Evolutionary conservation across 768 basidiomycete genomes (phyloP).

Genomic region (Hydnum rufescens): DNA sequence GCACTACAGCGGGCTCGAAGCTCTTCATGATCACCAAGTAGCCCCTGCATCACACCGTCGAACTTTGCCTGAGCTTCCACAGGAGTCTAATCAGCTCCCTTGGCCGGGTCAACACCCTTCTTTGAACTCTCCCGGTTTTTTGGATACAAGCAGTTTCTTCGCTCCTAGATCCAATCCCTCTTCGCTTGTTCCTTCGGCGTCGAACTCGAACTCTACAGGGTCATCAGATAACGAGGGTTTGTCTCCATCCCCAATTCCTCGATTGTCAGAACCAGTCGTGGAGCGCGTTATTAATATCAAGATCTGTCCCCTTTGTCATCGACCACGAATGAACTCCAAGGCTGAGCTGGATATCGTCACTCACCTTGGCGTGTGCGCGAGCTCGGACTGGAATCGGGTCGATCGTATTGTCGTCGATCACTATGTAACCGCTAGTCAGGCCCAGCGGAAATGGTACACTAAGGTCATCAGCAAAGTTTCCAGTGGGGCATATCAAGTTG

Average conservation of each 20-base stretch:
- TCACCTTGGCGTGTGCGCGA: slow-evolving; percentile 91
- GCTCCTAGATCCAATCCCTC: background rate
- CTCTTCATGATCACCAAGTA: background rate
- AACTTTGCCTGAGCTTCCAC: background rate
- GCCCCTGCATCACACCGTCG: background rate
- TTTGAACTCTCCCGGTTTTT: too few relatives aligned
- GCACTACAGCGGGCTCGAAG: background rate
- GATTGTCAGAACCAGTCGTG: slow-evolving; percentile 21
- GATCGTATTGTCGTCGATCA: slow-evolving; percentile 82
- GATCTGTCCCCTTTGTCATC: slow-evolving; percentile 85
- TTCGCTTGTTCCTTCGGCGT: slow-evolving; percentile 2
- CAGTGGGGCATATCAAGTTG: slow-evolving; percentile 71
- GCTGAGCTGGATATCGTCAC: slow-evolving; percentile 91
- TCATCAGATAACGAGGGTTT: slow-evolving; percentile 16
- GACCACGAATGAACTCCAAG: slow-evolving; percentile 64
- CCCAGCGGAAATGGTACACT: slow-evolving; percentile 94
- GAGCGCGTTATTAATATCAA: slow-evolving; percentile 92
- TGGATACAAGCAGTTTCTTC: background rate
- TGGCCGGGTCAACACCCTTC: background rate
- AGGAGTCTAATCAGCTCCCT: background rate
- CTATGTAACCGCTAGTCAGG: slow-evolving; percentile 85
- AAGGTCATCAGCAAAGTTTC: slow-evolving; percentile 75
- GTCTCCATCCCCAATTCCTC: too few relatives aligned
- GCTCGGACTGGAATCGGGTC: slow-evolving; percentile 77
- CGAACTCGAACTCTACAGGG: slow-evolving; percentile 6